These are phyloP conservation scores for Boletus edulis DNA, from an alignment of 768 basidiomycete genomes.

Conservation along the genomic window DNA sequence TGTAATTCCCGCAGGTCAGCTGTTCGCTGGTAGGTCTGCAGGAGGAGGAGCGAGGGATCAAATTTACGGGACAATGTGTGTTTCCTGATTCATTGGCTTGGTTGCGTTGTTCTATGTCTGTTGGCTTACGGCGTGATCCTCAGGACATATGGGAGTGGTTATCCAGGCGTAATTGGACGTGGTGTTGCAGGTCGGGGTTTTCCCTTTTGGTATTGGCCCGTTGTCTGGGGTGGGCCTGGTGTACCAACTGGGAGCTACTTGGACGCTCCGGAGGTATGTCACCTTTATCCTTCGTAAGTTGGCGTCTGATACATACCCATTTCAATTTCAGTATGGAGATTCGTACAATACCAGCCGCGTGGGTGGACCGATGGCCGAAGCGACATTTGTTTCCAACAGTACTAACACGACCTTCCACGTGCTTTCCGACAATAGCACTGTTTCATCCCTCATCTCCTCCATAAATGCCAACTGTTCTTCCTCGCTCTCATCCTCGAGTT, in stretches of 20 bases:
- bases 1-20: conserved; percentile 43
- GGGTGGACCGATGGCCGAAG: conserved; percentile 43
- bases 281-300: not conserved
- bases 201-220: conserved; percentile 67
- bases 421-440: conserved; percentile 47
- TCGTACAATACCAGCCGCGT: conserved; percentile 46
- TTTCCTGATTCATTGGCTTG: not conserved
- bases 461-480: conserved; percentile 45
- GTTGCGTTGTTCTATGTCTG: not conserved
- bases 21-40: conserved; percentile 44
- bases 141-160: conserved; percentile 63
- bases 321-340: conserved; percentile 42
- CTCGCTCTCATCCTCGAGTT: conserved; percentile 31
- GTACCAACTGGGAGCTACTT: conserved; percentile 34
- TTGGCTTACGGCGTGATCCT: not conserved
- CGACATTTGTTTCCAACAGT: conserved; percentile 39
- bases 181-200: conserved; percentile 54
- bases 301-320: not conserved
- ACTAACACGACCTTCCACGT: conserved; percentile 43
- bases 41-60: conserved; percentile 52
- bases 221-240: conserved; percentile 41
- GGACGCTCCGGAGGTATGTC: conserved; percentile 40
- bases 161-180: conserved; percentile 45
- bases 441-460: conserved; percentile 41
- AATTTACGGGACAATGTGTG: conserved; percentile 45